Evolutionary conservation across 306 rosid species (phyloP), one percentile per base, ranked within the genome.

Genomic region (Lathyrus sativus): DNA sequence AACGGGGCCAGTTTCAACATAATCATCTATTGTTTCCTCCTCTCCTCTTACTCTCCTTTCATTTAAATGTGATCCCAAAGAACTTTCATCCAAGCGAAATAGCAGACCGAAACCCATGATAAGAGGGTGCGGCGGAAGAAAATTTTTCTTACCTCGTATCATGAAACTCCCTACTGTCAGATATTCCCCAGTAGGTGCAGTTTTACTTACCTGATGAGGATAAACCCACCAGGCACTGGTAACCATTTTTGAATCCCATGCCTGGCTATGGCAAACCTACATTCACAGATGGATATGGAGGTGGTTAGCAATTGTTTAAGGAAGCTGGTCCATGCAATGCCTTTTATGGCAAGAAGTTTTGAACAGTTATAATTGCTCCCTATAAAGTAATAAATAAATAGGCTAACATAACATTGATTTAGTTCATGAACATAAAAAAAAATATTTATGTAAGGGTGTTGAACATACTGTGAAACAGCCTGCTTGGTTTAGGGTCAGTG

Each of bases 201-300:
- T 93, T 90, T 93, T 93, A 83, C 95, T 93, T 64, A 93, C 99
- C 79, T 93, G 99, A 75, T 88, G 87, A 68, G 97, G 97, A 81
- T 87, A 82, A 83, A 90, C 99, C 96, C 99, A 93, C 99, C 96
- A 93, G 80, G 99, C 97, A 81, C 99, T 93, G 6, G 97, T 93
- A 76, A 93, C 97, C 61, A 93, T 93, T 78, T 93, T 93, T n/a
- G 97, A 88, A 82, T 93, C 96, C 99, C 99, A 93, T 59, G 96
- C 99, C 77, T 87, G 89, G 77, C 97, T 90, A 63, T 93, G 97
- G 84, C 99, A 93, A 74, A 93, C 99, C 99, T 93, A 80, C 37
- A 76, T 18, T 48, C 62, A 39, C 72, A 72, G 82, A 67, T 51
- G 54, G 49, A 78, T 42, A 61, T 17, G 29, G 39, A 31, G 13